A percentile compares a stretch with the other conserved stretches of the same genome.
These are phyloP conservation scores for Acer negundo DNA, from an alignment of 345 rosid genomes.

Conservation along the genomic window DNA sequence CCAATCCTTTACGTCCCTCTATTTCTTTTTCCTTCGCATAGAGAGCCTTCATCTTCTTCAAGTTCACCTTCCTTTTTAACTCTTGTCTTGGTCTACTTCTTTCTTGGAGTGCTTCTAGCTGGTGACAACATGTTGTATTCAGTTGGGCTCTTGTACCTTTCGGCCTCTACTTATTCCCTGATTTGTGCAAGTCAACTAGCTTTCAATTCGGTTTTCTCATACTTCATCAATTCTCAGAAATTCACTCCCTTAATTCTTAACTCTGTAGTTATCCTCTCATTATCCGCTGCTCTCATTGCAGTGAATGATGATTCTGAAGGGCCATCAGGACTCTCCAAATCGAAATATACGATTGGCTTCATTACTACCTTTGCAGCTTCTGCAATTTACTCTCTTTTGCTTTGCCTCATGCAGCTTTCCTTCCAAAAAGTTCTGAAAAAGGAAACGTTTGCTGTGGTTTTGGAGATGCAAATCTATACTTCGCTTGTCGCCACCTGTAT, in stretches of 20 bases:
- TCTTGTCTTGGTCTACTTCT: slow-evolving; percentile 45
- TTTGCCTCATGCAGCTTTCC: slow-evolving; percentile 75
- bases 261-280: slow-evolving; percentile 63
- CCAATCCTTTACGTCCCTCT: slow-evolving; percentile 66
- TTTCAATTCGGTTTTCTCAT: slow-evolving; percentile 76
- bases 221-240: slow-evolving; percentile 75
- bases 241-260: slow-evolving; percentile 55
- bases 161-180: slow-evolving; percentile 82
- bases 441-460: slow-evolving; percentile 54
- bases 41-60: slow-evolving; percentile 40
- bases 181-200: slow-evolving; percentile 76
- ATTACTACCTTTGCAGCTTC: slow-evolving; percentile 64
- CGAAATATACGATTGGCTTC: slow-evolving; percentile 59
- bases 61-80: slow-evolving; percentile 32
- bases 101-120: slow-evolving; percentile 61
- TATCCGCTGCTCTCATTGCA: slow-evolving; percentile 72
- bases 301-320: slow-evolving; percentile 58
- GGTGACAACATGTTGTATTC: slow-evolving; percentile 73
- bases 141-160: slow-evolving; percentile 69
- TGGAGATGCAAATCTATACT: slow-evolving; percentile 68
- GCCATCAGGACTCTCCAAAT: slow-evolving; percentile 55
- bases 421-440: slow-evolving; percentile 63
- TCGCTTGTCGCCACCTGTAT: slow-evolving; percentile 48
- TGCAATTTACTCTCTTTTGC: slow-evolving; percentile 73
- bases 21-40: slow-evolving; percentile 42